Percentiles rank a stretch among this genome's conserved stretches.
Evolutionary conservation across 2,329 filamentous ascomycete species (phyloP).

Genomic region (Diaporthe nobilis): DNA sequence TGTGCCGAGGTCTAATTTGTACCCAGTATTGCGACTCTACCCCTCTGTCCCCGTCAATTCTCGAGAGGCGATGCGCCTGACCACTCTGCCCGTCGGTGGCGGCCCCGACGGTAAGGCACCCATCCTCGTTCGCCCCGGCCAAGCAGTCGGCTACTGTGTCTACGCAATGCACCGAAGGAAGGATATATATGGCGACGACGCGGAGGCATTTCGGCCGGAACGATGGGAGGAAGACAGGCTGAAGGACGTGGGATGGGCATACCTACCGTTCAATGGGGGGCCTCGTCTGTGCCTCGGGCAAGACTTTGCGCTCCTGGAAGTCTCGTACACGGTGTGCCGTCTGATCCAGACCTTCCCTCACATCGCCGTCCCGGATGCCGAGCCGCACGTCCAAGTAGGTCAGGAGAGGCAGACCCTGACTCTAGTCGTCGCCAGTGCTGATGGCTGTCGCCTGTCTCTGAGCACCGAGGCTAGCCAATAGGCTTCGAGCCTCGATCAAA

Average conservation of each 20-base stretch:
- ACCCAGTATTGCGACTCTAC: conserved; percentile 50
- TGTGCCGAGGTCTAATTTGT: neutral
- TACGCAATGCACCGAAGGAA: conserved; percentile 52
- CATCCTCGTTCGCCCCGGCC: conserved; percentile 50
- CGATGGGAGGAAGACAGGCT: conserved; percentile 53
- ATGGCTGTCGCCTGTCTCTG: conserved; percentile 21
- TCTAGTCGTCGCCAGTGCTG: conserved; percentile 40
- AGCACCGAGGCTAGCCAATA: neutral
- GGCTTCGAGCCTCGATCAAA: neutral
- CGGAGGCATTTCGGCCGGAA: conserved; percentile 54
- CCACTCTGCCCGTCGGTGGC: conserved; percentile 54
- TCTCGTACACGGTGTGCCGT: conserved; percentile 43
- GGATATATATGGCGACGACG: conserved; percentile 54
- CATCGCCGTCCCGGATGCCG: conserved; percentile 43
- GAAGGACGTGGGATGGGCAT: conserved; percentile 50
- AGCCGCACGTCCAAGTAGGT: conserved; percentile 42
- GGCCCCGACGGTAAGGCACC: conserved; percentile 51
- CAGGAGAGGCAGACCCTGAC: conserved; percentile 45
- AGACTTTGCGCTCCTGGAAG: conserved; percentile 50
- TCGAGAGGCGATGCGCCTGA: conserved; percentile 49
- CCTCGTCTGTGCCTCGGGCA: conserved; percentile 55
- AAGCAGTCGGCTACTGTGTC: conserved; percentile 48
- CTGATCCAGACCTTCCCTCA: conserved; percentile 42
- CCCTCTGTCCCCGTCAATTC: conserved; percentile 53
- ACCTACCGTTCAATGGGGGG: conserved; percentile 54